Evolutionary conservation across 108 stramenopile genomes (phyloP).

Genomic region (Discostella stelligeroides): DNA sequence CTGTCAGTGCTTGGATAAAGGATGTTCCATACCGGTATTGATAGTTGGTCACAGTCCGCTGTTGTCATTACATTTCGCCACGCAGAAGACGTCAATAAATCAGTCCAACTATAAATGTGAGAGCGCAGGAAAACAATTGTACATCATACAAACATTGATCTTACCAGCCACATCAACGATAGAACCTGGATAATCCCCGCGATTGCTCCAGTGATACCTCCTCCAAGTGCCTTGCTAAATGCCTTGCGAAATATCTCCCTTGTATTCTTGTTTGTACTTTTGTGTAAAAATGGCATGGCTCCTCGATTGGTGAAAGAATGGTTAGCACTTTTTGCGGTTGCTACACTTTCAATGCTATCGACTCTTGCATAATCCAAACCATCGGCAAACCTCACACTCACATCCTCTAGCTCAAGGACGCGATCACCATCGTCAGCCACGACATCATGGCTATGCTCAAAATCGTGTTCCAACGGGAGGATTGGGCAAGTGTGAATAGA

Average conservation of each 20-base stretch:
- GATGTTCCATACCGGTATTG: constrained; percentile 93
- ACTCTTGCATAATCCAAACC: too few relatives aligned
- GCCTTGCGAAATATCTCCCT: constrained; percentile 49
- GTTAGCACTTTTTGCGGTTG: background rate
- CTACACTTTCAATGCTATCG: too few relatives aligned
- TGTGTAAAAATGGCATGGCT: background rate
- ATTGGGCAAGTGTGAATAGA: too few relatives aligned
- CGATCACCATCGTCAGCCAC: background rate
- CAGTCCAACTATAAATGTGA: background rate
- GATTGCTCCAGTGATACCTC: constrained; percentile 87
- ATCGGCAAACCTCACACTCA: too few relatives aligned
- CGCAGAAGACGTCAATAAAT: background rate
- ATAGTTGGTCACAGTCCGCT: constrained; percentile 93
- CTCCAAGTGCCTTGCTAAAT: constrained; percentile 70
- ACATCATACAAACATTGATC: too few relatives aligned
- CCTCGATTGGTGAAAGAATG: background rate
- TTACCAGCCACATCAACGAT: constrained; percentile 76
- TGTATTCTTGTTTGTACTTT: background rate
- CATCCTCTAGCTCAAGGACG: too few relatives aligned
- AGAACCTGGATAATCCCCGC: constrained; percentile 92
- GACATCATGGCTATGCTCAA: too few relatives aligned
- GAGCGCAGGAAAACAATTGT: background rate
- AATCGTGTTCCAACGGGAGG: too few relatives aligned
- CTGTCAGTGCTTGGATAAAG: constrained; percentile 63
- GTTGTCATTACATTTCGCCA: background rate